Percentiles rank a stretch among this genome's conserved stretches.
phyloP scores from a whole-genome alignment of 495 filamentous ascomycete species.

The Paragyromitra xinjiangensis region DNA sequence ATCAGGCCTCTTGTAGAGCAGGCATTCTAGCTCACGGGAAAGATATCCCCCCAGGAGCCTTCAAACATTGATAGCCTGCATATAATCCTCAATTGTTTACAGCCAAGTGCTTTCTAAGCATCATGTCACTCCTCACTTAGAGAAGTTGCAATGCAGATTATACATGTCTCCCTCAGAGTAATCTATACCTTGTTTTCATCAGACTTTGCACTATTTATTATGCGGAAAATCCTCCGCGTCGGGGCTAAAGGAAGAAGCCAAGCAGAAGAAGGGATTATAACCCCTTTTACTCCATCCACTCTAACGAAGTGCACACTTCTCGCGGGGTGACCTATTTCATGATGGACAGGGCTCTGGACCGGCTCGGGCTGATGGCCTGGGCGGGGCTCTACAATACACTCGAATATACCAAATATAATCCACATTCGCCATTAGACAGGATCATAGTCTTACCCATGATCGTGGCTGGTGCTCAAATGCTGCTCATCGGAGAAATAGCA shows the following conservation, averaged over 20 bases:
- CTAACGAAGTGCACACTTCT: too few relatives aligned
- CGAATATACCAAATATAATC: too few relatives aligned
- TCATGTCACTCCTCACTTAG: neutral
- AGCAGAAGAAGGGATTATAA: too few relatives aligned
- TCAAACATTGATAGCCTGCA: neutral
- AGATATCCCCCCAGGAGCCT: neutral
- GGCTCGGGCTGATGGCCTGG: too few relatives aligned
- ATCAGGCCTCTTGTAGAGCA: neutral
- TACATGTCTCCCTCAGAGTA: neutral
- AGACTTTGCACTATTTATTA: neutral
- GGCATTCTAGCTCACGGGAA: neutral
- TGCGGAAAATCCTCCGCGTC: too few relatives aligned
- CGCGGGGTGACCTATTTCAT: too few relatives aligned
- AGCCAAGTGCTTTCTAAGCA: neutral
- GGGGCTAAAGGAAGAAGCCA: too few relatives aligned
- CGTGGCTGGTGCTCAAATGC: slow-evolving; percentile 20
- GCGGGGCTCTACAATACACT: too few relatives aligned
- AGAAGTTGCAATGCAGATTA: slow-evolving; percentile 1
- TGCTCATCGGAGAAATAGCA: slow-evolving; percentile 37
- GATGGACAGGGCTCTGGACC: too few relatives aligned
- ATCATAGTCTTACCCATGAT: neutral
- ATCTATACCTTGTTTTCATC: neutral
- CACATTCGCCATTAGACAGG: neutral
- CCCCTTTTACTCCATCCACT: too few relatives aligned
- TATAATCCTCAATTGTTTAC: neutral